phyloP scores from a whole-genome alignment of 495 filamentous ascomycete species.

The Annulohypoxylon stygium region DNA sequence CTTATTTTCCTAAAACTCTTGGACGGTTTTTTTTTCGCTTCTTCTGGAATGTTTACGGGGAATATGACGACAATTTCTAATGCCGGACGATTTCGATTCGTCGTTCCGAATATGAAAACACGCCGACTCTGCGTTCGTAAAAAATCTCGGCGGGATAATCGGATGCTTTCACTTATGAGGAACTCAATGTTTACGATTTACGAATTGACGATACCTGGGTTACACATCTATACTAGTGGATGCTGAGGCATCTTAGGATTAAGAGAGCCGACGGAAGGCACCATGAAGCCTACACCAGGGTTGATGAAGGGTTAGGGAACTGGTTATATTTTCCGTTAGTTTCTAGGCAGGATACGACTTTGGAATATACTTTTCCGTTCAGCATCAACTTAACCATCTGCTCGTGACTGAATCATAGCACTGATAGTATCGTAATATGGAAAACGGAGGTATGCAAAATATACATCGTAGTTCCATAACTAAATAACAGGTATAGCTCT shows the following conservation, averaged over 20 bases:
- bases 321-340: slow-evolving; percentile 1
- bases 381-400: no score
- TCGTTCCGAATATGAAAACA: not conserved
- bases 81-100: not conserved
- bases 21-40: not conserved
- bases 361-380: not conserved
- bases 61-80: slow-evolving; percentile 13
- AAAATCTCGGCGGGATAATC: not conserved
- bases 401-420: not conserved
- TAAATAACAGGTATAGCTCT: slow-evolving; percentile 27
- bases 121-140: not conserved
- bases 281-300: not conserved
- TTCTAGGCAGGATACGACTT: not conserved
- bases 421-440: not conserved
- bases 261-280: not conserved
- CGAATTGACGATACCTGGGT: slow-evolving; percentile 1
- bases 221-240: not conserved
- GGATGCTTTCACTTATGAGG: not conserved
- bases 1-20: not conserved
- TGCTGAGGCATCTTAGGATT: not conserved
- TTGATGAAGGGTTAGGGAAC: slow-evolving; percentile 1
- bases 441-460: not conserved
- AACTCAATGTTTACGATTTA: slow-evolving; percentile 13
- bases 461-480: slow-evolving; percentile 23
- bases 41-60: not conserved